A percentile compares a stretch with the other conserved stretches of the same genome.
phyloP scores from a whole-genome alignment of 177 flowering plant genomes.

The Vitis hybrid region DNA sequence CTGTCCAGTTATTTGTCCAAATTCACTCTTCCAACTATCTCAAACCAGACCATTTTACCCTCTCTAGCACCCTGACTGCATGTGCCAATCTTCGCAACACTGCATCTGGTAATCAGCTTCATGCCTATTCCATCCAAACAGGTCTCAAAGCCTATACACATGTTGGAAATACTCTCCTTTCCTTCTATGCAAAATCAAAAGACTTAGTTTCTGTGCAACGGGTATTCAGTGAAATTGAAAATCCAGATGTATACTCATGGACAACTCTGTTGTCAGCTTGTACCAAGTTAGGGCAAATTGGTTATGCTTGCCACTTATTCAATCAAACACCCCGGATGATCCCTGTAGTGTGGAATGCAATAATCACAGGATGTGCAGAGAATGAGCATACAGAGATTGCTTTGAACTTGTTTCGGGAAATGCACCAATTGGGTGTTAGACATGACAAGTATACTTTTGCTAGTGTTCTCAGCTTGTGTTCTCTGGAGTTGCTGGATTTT shows the following conservation, averaged over 20 bases:
- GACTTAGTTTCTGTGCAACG: conserved; percentile 39
- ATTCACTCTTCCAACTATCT: conserved; percentile 35
- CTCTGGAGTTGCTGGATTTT: conserved; percentile 26
- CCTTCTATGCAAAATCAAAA: conserved; percentile 43
- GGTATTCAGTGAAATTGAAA: conserved; percentile 44
- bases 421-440: conserved; percentile 42
- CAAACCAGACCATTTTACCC: conserved; percentile 62
- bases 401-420: conserved; percentile 37
- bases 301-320: conserved; percentile 37
- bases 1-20: conserved; percentile 46
- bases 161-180: conserved; percentile 56
- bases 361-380: conserved; percentile 54
- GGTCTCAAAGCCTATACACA: conserved; percentile 45
- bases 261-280: conserved; percentile 60
- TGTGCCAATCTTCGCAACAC: conserved; percentile 38
- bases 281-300: conserved; percentile 39
- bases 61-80: conserved; percentile 54
- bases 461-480: conserved; percentile 53
- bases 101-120: conserved; percentile 48
- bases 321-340: conserved; percentile 38
- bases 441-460: conserved; percentile 57
- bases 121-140: conserved; percentile 32
- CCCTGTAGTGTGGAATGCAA: conserved; percentile 52
- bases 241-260: conserved; percentile 66
- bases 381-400: conserved; percentile 33